Percentiles rank a stretch among this genome's conserved stretches.
Conservation (phyloP, 345 rosid species). For the Eutrema japonicum region DNA sequence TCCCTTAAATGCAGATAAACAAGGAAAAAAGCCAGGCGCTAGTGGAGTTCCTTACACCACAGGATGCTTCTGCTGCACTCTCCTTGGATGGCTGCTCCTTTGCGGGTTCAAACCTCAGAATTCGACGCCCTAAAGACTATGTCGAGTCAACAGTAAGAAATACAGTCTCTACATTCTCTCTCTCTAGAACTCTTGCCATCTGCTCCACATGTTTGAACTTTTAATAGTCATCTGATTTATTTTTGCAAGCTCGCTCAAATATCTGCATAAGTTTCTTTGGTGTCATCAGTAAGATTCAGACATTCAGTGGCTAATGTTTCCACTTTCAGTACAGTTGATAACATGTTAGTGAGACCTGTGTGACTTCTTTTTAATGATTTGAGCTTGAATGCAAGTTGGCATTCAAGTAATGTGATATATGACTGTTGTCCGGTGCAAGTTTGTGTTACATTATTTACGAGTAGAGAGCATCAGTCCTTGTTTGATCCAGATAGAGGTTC, state of each 20-base stretch:
- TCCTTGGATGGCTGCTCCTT: constrained; percentile 72
- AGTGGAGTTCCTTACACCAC: constrained; percentile 92
- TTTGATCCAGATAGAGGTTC: constrained; percentile 27
- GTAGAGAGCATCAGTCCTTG: constrained; percentile 25
- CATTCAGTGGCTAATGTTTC: constrained; percentile 16
- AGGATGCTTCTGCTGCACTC: constrained; percentile 94
- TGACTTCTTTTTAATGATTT: constrained; percentile 13
- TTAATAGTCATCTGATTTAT: constrained; percentile 23
- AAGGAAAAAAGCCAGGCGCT: constrained; percentile 84
- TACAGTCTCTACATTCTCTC: constrained; percentile 34
- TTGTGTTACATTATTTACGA: constrained; percentile 17
- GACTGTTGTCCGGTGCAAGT: constrained; percentile 4
- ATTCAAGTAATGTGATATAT: constrained; percentile 11
- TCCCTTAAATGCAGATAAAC: constrained; percentile 62
- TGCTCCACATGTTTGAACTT: constrained; percentile 14
- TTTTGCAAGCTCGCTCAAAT: constrained; percentile 11
- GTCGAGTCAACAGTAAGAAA: constrained; percentile 80
- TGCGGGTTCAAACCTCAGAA: constrained; percentile 67
- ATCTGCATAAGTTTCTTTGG: constrained; percentile 15
- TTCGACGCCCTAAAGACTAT: constrained; percentile 88
- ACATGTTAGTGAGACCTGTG: constrained; percentile 14
- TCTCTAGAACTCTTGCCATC: constrained; percentile 27
- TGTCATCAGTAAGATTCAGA: constrained; percentile 17
- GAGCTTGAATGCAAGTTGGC: constrained; percentile 16
- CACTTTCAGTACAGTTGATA: constrained; percentile 14